phyloP scores from a whole-genome alignment of 495 filamentous ascomycete genomes.

The Penicillium soppii region DNA sequence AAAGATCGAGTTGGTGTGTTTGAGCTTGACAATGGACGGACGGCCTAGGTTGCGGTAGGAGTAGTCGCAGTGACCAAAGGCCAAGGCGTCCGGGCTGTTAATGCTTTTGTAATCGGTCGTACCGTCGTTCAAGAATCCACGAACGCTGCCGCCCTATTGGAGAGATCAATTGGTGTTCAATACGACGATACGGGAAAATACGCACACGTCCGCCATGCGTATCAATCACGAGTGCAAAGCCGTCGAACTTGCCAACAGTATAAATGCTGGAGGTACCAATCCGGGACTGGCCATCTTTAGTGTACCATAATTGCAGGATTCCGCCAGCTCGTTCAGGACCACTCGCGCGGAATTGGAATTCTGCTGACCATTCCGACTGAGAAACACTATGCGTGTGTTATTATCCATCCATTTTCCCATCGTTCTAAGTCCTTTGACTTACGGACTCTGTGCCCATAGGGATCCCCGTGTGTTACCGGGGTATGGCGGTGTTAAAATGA shows the following conservation, averaged over 20 bases:
- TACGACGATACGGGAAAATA: neutral
- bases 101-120: slow-evolving; percentile 75
- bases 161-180: slow-evolving; percentile 10
- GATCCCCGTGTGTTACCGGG: slow-evolving; percentile 85
- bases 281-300: slow-evolving; percentile 62
- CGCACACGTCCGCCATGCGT: slow-evolving; percentile 73
- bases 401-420: neutral
- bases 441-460: slow-evolving; percentile 71
- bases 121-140: slow-evolving; percentile 95
- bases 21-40: slow-evolving; percentile 72
- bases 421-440: slow-evolving; percentile 29
- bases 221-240: slow-evolving; percentile 83
- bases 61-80: slow-evolving; percentile 92
- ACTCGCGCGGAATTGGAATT: slow-evolving; percentile 82
- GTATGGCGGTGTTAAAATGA: slow-evolving; percentile 86
- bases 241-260: slow-evolving; percentile 79
- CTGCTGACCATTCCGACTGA: slow-evolving; percentile 71
- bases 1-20: slow-evolving; percentile 60
- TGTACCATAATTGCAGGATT: slow-evolving; percentile 93
- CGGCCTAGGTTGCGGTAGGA: slow-evolving; percentile 88
- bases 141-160: slow-evolving; percentile 68
- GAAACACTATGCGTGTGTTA: slow-evolving; percentile 31
- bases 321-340: slow-evolving; percentile 84
- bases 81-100: slow-evolving; percentile 75
- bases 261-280: slow-evolving; percentile 77